A percentile compares a stretch with the other conserved stretches of the same genome.
These are phyloP conservation scores for Salvia splendens DNA, from an alignment of 257 asterid genomes.

Conservation along the genomic window DNA sequence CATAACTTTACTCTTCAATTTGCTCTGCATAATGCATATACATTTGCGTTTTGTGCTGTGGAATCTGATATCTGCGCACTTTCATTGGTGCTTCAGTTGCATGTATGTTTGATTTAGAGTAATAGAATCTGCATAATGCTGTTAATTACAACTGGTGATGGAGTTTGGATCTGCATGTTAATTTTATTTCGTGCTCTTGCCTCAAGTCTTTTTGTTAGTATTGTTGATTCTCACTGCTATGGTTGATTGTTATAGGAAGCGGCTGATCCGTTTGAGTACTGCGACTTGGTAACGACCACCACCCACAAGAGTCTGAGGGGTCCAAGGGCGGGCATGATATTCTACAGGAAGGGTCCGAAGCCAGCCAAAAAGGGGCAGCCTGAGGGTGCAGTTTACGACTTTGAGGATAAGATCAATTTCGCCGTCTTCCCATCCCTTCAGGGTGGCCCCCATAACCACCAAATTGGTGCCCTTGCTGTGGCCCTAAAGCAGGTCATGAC, in stretches of 20 bases:
- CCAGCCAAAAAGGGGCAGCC: slow-evolving; percentile 83
- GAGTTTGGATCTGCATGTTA: slow-evolving; percentile 7
- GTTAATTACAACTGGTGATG: not conserved
- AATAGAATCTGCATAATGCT: slow-evolving; percentile 1
- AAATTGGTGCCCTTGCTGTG: slow-evolving; percentile 97
- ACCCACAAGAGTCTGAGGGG: slow-evolving; percentile 96
- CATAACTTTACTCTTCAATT: not conserved
- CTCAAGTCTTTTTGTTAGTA: not conserved
- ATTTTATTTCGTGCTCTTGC: not conserved
- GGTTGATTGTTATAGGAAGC: slow-evolving; percentile 57
- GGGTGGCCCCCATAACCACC: slow-evolving; percentile 99
- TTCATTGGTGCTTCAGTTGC: not conserved
- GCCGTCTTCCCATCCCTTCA: slow-evolving; percentile 96
- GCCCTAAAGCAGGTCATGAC: slow-evolving; percentile 83
- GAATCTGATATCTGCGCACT: not conserved
- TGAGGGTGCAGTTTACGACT: slow-evolving; percentile 78
- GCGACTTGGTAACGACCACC: slow-evolving; percentile 91
- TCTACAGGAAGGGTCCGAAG: slow-evolving; percentile 86
- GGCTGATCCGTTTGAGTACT: slow-evolving; percentile 86
- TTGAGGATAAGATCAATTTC: slow-evolving; percentile 93
- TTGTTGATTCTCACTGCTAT: not conserved
- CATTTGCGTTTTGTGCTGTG: not conserved
- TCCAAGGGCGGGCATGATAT: slow-evolving; percentile 91
- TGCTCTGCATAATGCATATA: not conserved
- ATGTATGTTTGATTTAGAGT: slow-evolving; percentile 8